A percentile compares a stretch with the other conserved stretches of the same genome.
Evolutionary conservation across 176 grass and related monocot genomes (phyloP).

Genomic region (Luzula sylvatica): DNA sequence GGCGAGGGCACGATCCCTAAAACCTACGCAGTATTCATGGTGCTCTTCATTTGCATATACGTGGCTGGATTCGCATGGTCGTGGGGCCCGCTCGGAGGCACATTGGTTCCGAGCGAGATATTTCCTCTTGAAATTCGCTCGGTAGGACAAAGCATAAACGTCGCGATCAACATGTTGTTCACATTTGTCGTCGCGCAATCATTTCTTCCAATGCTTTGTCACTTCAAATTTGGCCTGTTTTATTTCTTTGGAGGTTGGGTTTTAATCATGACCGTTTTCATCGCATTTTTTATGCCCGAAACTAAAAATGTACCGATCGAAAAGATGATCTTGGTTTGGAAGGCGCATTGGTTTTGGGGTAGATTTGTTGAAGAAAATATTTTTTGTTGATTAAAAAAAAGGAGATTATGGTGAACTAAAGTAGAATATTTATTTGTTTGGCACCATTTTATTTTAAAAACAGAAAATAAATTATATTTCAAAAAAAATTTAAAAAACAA

Average conservation of each 20-base stretch:
- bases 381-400: too few relatives aligned
- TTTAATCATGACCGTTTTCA: conserved; percentile 1
- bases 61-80: conserved; percentile 19
- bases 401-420: too few relatives aligned
- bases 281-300: not conserved
- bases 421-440: too few relatives aligned
- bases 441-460: too few relatives aligned
- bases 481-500: not conserved
- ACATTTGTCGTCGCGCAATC: not conserved
- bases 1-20: not conserved
- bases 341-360: not conserved
- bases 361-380: not conserved
- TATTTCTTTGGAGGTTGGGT: not conserved
- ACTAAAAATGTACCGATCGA: not conserved
- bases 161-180: conserved; percentile 3
- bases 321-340: not conserved
- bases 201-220: conserved; percentile 1
- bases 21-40: conserved; percentile 1
- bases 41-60: conserved; percentile 18
- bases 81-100: conserved; percentile 17
- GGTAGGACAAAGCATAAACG: conserved; percentile 18
- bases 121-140: not conserved
- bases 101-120: conserved; percentile 4
- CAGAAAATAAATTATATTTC: not conserved
- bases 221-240: conserved; percentile 1